phyloP scores from a whole-genome alignment of 2,329 filamentous ascomycete species.

The Penicillium frequentans region DNA sequence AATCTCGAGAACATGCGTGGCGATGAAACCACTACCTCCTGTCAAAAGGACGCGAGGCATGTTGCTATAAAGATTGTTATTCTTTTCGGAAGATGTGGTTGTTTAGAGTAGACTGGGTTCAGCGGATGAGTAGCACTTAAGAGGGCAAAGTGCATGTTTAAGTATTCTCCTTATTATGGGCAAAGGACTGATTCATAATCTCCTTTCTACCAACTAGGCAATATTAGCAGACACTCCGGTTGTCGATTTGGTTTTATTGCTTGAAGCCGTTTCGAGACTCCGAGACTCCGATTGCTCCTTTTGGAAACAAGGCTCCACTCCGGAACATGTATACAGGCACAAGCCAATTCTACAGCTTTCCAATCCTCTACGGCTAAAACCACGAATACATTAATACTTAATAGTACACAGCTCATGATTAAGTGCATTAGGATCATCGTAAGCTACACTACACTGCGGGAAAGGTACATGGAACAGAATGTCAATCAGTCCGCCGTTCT shows the following conservation, averaged over 20 bases:
- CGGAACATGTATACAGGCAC: not conserved
- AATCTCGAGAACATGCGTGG: constrained; percentile 58
- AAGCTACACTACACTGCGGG: constrained; percentile 21
- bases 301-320: not conserved
- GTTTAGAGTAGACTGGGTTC: not conserved
- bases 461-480: constrained; percentile 3
- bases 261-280: not conserved
- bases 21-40: constrained; percentile 62
- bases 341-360: not conserved
- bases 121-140: not conserved
- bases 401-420: constrained; percentile 4
- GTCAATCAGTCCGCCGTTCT: constrained; percentile 2
- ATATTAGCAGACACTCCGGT: not conserved
- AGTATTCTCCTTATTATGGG: not conserved
- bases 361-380: not conserved
- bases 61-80: not conserved
- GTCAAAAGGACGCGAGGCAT: constrained; percentile 16
- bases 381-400: too few relatives aligned
- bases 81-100: not conserved
- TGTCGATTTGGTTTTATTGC: not conserved
- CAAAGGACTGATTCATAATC: not conserved
- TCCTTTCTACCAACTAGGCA: not conserved
- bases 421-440: constrained; percentile 18
- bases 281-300: constrained; percentile 7
- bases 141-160: not conserved